Conservation (phyloP, 352 stramenopile genomes). For the Globisporangium okanoganense region DNA sequence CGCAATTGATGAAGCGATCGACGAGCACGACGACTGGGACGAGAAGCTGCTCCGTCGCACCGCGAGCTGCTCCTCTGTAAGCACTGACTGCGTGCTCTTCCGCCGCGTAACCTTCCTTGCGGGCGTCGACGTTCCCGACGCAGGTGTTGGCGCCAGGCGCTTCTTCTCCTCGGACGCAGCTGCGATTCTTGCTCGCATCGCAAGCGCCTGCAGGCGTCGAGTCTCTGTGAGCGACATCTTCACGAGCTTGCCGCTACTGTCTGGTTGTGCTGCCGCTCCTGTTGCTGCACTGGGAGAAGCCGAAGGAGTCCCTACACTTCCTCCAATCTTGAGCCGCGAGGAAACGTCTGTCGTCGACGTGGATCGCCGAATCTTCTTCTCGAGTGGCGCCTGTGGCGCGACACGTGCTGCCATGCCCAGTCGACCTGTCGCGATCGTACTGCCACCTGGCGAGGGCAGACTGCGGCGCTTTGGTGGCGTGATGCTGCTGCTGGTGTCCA, state of each 20-base stretch:
- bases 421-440: slow-evolving; percentile 18
- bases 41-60: slow-evolving; percentile 44
- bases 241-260: slow-evolving; percentile 16
- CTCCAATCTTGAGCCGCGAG: slow-evolving; percentile 13
- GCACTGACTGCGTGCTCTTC: slow-evolving; percentile 22
- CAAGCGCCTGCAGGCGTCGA: slow-evolving; percentile 26
- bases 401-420: slow-evolving; percentile 44
- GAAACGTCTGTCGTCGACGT: slow-evolving; percentile 8
- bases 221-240: slow-evolving; percentile 31
- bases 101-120: slow-evolving; percentile 1
- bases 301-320: background rate
- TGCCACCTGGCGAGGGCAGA: slow-evolving; percentile 12
- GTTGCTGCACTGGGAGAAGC: background rate
- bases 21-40: slow-evolving; percentile 50
- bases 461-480: slow-evolving; percentile 24
- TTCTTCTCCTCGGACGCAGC: slow-evolving; percentile 26
- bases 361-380: slow-evolving; percentile 13
- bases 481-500: slow-evolving; percentile 13
- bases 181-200: slow-evolving; percentile 31
- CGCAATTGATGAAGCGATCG: slow-evolving; percentile 19
- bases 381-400: slow-evolving; percentile 11
- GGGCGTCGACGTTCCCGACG: slow-evolving; percentile 4
- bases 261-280: background rate
- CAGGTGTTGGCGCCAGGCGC: slow-evolving; percentile 10
- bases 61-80: slow-evolving; percentile 37